phyloP scores from a whole-genome alignment of 495 filamentous ascomycete genomes.

The Hyaloscypha variabilis region DNA sequence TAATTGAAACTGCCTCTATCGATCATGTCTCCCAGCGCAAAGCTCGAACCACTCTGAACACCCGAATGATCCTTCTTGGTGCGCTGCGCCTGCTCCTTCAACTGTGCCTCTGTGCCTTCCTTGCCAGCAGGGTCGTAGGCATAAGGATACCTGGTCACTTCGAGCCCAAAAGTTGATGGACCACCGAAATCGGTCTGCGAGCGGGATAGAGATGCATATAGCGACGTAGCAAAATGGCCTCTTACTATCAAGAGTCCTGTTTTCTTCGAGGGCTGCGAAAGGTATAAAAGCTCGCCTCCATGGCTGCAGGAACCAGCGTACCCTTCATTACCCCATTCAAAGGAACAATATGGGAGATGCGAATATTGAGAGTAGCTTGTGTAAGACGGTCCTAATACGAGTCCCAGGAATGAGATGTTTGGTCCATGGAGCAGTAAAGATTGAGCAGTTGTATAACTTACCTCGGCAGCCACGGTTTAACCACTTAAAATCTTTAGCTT shows the following conservation, averaged over 20 bases:
- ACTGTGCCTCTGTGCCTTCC: not conserved
- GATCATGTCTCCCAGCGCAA: conserved; percentile 23
- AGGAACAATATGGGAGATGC: conserved; percentile 27
- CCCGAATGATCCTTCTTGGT: not conserved
- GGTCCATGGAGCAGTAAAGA: not conserved
- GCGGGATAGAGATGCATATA: conserved; percentile 25
- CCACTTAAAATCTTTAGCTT: not conserved
- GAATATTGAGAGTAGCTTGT: conserved; percentile 29
- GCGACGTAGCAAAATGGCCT: conserved; percentile 26
- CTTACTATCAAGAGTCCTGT: conserved; percentile 28
- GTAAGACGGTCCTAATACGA: conserved; percentile 32
- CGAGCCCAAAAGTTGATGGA: conserved; percentile 27
- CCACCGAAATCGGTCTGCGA: conserved; percentile 22
- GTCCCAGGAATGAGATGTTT: not conserved
- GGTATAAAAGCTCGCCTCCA: conserved; percentile 31
- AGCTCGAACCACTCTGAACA: conserved; percentile 19
- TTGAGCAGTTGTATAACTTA: not conserved
- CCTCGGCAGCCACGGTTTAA: not conserved
- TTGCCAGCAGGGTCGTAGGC: not conserved
- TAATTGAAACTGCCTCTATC: conserved; percentile 32
- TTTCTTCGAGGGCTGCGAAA: conserved; percentile 21
- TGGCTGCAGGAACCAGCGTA: conserved; percentile 28
- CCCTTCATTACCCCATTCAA: conserved; percentile 32
- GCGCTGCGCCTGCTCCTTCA: not conserved
- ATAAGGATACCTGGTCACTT: not conserved